Conservation (phyloP, 345 rosid genomes). For the Eucalyptus urophylla region DNA sequence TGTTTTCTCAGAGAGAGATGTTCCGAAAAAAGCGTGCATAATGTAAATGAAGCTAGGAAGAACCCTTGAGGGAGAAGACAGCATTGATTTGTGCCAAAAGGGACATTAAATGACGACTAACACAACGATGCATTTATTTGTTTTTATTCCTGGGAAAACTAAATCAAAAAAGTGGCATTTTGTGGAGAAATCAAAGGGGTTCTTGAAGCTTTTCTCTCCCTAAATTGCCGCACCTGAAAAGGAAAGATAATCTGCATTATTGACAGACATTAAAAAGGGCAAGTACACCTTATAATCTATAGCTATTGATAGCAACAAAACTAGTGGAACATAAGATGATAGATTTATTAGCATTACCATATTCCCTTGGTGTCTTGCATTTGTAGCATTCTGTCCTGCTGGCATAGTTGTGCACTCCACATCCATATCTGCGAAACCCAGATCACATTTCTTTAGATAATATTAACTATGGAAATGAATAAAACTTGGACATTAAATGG, state of each 20-base stretch:
- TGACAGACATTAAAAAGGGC: not conserved
- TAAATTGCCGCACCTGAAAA: conserved; percentile 19
- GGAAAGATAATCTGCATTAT: not conserved
- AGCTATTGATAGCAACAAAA: not conserved
- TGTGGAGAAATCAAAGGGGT: not conserved
- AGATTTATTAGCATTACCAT: conserved; percentile 10
- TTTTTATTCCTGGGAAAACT: not conserved
- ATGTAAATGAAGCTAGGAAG: not conserved
- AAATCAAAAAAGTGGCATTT: not conserved
- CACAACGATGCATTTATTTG: not conserved
- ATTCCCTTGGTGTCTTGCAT: conserved; percentile 74
- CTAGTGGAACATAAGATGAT: not conserved
- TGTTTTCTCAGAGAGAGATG: not conserved
- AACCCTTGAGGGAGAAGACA: not conserved
- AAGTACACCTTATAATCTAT: not conserved
- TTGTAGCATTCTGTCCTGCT: conserved; percentile 79
- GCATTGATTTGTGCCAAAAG: not conserved
- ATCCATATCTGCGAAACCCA: conserved; percentile 6
- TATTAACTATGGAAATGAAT: not conserved
- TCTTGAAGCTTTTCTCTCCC: not conserved
- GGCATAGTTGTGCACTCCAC: conserved; percentile 88
- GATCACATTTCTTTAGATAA: not conserved
- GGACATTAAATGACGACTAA: not conserved
- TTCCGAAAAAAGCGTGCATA: not conserved
- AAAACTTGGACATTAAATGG: not conserved